Evolutionary conservation across 75 land plant genomes (phyloP).

Genomic region (Larix kaempferi): DNA sequence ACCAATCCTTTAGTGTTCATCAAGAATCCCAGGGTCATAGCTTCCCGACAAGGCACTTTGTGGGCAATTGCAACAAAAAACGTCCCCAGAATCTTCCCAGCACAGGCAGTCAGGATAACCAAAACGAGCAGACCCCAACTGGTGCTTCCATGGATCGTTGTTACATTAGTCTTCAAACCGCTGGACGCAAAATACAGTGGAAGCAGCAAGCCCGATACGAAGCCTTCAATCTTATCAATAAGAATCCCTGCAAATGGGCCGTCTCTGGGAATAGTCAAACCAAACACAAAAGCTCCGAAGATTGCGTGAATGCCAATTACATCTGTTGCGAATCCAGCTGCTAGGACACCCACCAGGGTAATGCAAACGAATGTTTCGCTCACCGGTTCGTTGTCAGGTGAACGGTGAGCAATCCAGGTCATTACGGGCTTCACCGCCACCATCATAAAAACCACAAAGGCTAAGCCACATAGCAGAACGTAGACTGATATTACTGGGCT

Average conservation of each 20-base stretch:
- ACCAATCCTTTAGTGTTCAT: constrained; percentile 79
- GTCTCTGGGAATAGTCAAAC: constrained; percentile 48
- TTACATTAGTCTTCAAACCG: constrained; percentile 57
- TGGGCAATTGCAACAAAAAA: constrained; percentile 26
- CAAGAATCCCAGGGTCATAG: constrained; percentile 47
- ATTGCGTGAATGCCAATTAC: constrained; percentile 37
- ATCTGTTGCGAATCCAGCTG: constrained; percentile 54
- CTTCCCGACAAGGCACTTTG: constrained; percentile 29
- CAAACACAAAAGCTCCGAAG: constrained; percentile 48
- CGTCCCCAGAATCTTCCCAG: constrained; percentile 59
- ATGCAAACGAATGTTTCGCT: constrained; percentile 35
- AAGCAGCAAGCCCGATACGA: constrained; percentile 46
- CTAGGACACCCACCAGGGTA: constrained; percentile 41
- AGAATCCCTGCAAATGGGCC: constrained; percentile 39
- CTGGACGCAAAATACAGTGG: constrained; percentile 68
- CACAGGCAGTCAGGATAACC: constrained; percentile 42
- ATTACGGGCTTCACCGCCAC: constrained; percentile 38
- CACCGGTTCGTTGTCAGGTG: constrained; percentile 33
- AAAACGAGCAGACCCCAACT: constrained; percentile 48
- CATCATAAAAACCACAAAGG: constrained; percentile 37
- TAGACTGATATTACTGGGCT: constrained; percentile 34
- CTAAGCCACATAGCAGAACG: constrained; percentile 51
- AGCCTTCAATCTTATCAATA: constrained; percentile 58
- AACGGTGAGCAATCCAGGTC: constrained; percentile 24
- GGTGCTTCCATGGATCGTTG: constrained; percentile 25